Base-by-base conservation (phyloP, 257 asterid species). In the Solanum commersonii region DNA sequence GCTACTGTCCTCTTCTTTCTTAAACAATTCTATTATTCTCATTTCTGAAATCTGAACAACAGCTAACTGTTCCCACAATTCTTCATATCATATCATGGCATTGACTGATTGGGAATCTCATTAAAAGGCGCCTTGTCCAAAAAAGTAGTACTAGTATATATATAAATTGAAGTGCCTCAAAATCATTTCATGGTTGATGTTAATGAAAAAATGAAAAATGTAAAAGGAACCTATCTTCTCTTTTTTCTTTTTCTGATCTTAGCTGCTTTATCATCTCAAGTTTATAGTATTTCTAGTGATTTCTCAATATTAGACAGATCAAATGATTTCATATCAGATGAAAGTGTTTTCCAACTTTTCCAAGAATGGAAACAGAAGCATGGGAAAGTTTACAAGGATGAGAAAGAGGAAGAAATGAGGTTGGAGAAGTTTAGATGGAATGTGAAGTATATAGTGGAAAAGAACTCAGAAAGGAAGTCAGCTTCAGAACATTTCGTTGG, bases 351-450 rank as follows among this genome's bases (percentile, higher is more conserved):
- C 77, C 84, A 88, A 27, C 88, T 89, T 68, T 90, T 89, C 89
- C 89, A 87, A n/a, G 67, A 65, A 86, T 90, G 92, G 93, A 90
- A 70, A 85, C 90, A 83, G 87, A 88, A 87, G 82, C 87, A 87
- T 23, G 87, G 90, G 20, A 90, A 90, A 77, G 59, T 89, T 37
- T 90, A 89, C 85, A 35, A 37, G 70, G 10, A 89, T 87, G 90
- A 79, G 23, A 87, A 40, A 67, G 93, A 90, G 89, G 89, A 63
- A 23, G 93, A 86, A 46, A 74, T 76, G 79, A 87, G 91, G 85
- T 84, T 89, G 65, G 67, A 59, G 38, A 87, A 67, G 49, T 91
- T 91, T n/a, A 35, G 84, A 20, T 18, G 60, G 35, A 91, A 87
- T 86, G 84, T 90, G 87, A 86, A 81, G 90, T 90, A 90, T 52